phyloP scores from a whole-genome alignment of 73 alveolate species.

The Strombidium stylifer region DNA sequence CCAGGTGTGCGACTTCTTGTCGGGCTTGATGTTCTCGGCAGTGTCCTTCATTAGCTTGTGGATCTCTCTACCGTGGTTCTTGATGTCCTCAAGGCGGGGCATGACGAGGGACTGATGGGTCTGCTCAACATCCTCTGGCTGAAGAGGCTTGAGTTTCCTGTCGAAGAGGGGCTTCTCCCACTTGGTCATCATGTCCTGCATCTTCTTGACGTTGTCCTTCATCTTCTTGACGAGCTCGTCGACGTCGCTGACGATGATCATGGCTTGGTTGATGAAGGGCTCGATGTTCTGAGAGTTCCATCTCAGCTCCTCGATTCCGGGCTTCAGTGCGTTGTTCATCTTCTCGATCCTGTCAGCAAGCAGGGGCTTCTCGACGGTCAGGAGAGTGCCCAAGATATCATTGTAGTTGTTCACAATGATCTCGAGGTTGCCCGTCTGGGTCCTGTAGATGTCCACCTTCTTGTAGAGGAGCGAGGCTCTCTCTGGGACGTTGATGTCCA shows the following conservation, averaged over 20 bases:
- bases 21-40: slow-evolving; percentile 80
- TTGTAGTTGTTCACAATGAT: slow-evolving; percentile 96
- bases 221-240: slow-evolving; percentile 80
- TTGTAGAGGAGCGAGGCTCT: slow-evolving; percentile 93
- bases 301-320: slow-evolving; percentile 95
- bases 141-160: slow-evolving; percentile 90
- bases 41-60: slow-evolving; percentile 85
- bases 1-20: slow-evolving; percentile 81
- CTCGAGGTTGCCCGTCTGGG: slow-evolving; percentile 93
- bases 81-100: slow-evolving; percentile 67
- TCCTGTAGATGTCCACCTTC: slow-evolving; percentile 91
- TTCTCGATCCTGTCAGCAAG: slow-evolving; percentile 94
- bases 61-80: slow-evolving; percentile 80
- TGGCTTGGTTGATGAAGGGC: slow-evolving; percentile 85
- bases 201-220: slow-evolving; percentile 75
- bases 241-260: slow-evolving; percentile 75
- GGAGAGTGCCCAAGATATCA: slow-evolving; percentile 90
- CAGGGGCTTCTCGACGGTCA: slow-evolving; percentile 99
- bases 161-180: slow-evolving; percentile 82
- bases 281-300: slow-evolving; percentile 97
- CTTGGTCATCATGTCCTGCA: slow-evolving; percentile 67
- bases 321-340: slow-evolving; percentile 94
- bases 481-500: slow-evolving; percentile 95
- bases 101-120: slow-evolving; percentile 76
- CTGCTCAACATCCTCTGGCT: slow-evolving; percentile 94